These are phyloP conservation scores for Monosporascus sp. DNA, from an alignment of 2,329 filamentous ascomycete species.

Conservation along the genomic window DNA sequence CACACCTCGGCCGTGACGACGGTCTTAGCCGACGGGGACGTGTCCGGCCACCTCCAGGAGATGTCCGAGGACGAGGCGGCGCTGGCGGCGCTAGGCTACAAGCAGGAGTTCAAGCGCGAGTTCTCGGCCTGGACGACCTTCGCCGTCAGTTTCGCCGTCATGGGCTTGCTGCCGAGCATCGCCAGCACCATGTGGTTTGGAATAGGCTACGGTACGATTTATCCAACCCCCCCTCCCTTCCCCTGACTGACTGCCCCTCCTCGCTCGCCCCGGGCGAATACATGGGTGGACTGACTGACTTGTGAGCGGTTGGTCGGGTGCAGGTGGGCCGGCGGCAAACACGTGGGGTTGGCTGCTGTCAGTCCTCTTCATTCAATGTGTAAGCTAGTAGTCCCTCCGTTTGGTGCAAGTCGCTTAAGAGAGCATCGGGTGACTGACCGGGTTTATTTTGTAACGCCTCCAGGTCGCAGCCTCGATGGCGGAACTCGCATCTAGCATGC, in stretches of 20 bases:
- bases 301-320: neutral
- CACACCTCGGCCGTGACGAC: constrained; percentile 20
- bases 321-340: constrained; percentile 47
- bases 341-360: constrained; percentile 73
- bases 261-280: neutral
- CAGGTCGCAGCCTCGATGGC: constrained; percentile 58
- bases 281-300: constrained; percentile 42
- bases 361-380: constrained; percentile 66
- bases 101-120: constrained; percentile 53
- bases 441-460: constrained; percentile 1
- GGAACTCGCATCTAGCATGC: constrained; percentile 69
- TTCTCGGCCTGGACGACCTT: constrained; percentile 72
- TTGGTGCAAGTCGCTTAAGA: too few species aligned
- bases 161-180: constrained; percentile 66
- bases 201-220: constrained; percentile 38
- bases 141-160: constrained; percentile 67
- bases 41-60: constrained; percentile 21
- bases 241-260: neutral
- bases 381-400: constrained; percentile 25
- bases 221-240: neutral
- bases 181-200: constrained; percentile 69
- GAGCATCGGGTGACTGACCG: too few species aligned
- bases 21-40: constrained; percentile 20
- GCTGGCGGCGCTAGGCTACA: constrained; percentile 55
- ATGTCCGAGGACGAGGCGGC: constrained; percentile 50